Evolutionary conservation across 257 asterid genomes (phyloP), one percentile per base, ranked within the genome.

Genomic region (Gynochthodes officinalis): DNA sequence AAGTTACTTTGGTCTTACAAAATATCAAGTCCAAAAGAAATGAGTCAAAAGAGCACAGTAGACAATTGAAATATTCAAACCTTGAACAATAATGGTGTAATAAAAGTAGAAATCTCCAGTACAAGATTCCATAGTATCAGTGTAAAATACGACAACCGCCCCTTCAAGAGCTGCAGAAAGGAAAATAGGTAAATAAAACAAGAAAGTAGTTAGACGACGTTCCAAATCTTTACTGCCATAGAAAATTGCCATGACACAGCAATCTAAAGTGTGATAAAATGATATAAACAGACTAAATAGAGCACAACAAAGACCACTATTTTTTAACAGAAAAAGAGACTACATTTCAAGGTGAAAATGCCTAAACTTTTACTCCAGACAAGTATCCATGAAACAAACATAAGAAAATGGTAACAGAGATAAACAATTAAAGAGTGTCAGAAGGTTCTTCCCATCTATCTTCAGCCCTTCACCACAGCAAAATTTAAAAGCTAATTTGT

Each of bases 121-220:
- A 53, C 73, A 67, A 61, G 83, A 58, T 62, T 83, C 88, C 84
- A 72, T 49, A 53, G 81, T 76, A 70, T 89, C 92, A 40, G 83
- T 79, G 80, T 81, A 92, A 78, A 92, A 92, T 64, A 92, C 96
- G 80, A 83, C 93, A 16, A 89, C 80, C 75, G 88, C 90, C 73
- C 97, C 93, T 79, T 83, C 85, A 67, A 88, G 50, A 72, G 92
- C 97, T 92, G 96, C 85, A 82, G 70, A 77, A 62, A 57, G 73
- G 15, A 52, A 73, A 54, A 70, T 39, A 50, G 27, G 39, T 19
- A 62, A 23, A 30, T 32, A 72, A 16, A 18, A 27, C 40, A 28
- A 30, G 19, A 39, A 49, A 65, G 35, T 39, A 64, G 33, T 14
- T 21, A 62, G 3, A 35, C 30, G n/a, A 18, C n/a, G 15, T 19